Evolutionary conservation across 2,329 filamentous ascomycete genomes (phyloP), one percentile per base, ranked within the genome.

Genomic region (Grosmannia huntii): DNA sequence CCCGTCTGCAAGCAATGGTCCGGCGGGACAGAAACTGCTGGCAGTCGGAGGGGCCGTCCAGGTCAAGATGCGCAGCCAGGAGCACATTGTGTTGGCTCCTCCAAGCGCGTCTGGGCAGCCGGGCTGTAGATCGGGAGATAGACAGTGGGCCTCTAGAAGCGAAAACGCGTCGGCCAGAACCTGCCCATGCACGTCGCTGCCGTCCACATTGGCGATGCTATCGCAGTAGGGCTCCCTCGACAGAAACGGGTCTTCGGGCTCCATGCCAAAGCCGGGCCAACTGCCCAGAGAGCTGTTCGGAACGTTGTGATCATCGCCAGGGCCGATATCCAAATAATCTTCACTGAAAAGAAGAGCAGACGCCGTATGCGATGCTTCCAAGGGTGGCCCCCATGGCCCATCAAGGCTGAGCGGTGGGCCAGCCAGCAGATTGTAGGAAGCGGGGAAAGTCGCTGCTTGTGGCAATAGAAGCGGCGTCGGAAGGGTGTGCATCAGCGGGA

Each of bases 121-220:
- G 16, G 53, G 16, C 11, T 62, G 63, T 14, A 58, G 55, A 5
- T 58, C 58, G 1, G 66, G 64, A 1, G 63, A 57, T 16, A 62
- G 44, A 10, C 58, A 61, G 16, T 65, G 66, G 5, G 59, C 65
- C 19, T 61, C 59, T 7, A 72, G 62, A 7, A 67, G 59, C 48
- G 59, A 55, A n/a, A 66, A 65, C 14, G 68, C 38, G 16, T 16
- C 38, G 38, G 4, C 16, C 38, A 12, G 38, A 16, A 41, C 67
- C n/a, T 67, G 65, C 41, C 69, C 65, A 12, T 66, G 62, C 21
- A 65, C 62, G 1, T 65, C 63, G 3, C 64, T 23, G 52, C 12
- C 50, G 19, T 16, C 28, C 3, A 36, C 25, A n/a, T 3, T 23
- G 50, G 14, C 16, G 12, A 4, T 6, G 38, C 11, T 14, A 41